Evolutionary conservation across 345 rosid species (phyloP).

Genomic region (Boechera divaricarpa): DNA sequence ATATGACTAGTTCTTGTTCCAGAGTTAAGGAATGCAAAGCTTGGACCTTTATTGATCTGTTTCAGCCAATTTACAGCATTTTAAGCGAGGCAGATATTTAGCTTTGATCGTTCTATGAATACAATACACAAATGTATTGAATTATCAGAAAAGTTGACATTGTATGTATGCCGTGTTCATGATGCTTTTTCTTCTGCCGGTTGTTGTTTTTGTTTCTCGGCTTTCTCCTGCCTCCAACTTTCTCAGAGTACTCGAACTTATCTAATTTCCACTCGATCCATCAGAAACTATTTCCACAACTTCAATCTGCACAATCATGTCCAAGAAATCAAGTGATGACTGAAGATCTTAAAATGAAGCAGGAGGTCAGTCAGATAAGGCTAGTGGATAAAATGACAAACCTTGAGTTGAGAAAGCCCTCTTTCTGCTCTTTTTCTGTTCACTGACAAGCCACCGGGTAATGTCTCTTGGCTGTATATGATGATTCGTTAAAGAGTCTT

Average conservation of each 20-base stretch:
- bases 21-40: not conserved
- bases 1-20: not conserved
- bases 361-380: not conserved
- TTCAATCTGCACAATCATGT: constrained; percentile 58
- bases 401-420: constrained; percentile 77
- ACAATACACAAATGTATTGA: not conserved
- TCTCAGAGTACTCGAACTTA: constrained; percentile 75
- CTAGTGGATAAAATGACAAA: constrained; percentile 37
- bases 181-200: constrained; percentile 16
- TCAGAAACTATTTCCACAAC: constrained; percentile 83
- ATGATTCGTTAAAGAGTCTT: constrained; percentile 32
- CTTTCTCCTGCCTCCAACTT: constrained; percentile 64
- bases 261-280: constrained; percentile 64
- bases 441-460: constrained; percentile 85
- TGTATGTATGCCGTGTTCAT: not conserved
- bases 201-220: constrained; percentile 28
- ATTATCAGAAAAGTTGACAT: not conserved
- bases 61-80: not conserved
- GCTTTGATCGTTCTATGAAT: not conserved
- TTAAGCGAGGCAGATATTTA: not conserved
- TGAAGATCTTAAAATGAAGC: not conserved
- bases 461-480: constrained; percentile 75
- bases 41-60: not conserved
- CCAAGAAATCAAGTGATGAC: not conserved
- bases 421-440: constrained; percentile 77